These are phyloP conservation scores for Caloboletus firmus DNA, from an alignment of 1,284 basidiomycete genomes.

Conservation along the genomic window DNA sequence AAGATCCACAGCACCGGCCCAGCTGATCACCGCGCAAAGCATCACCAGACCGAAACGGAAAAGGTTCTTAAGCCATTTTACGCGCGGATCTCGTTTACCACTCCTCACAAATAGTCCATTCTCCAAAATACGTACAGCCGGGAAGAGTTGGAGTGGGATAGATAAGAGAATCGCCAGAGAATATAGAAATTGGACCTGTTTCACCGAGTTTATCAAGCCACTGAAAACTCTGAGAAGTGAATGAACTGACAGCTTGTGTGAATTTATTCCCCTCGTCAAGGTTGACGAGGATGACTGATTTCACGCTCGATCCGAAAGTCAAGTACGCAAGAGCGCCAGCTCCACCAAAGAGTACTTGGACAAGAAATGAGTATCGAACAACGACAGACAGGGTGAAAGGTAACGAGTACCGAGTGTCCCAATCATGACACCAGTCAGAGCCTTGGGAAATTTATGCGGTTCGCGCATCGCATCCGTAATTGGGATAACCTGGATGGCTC, in stretches of 20 bases:
- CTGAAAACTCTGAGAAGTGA: slow-evolving; percentile 8
- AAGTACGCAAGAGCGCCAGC: slow-evolving; percentile 89
- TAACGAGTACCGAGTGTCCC: slow-evolving; percentile 59
- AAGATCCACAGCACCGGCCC: slow-evolving; percentile 84
- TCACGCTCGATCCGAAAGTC: slow-evolving; percentile 84
- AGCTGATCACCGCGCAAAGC: slow-evolving; percentile 76
- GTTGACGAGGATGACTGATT: slow-evolving; percentile 96
- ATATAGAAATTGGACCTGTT: slow-evolving; percentile 79
- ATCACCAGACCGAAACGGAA: slow-evolving; percentile 82
- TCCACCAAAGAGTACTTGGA: slow-evolving; percentile 79
- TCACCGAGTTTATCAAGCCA: background rate
- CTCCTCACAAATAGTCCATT: slow-evolving; percentile 92
- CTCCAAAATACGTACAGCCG: slow-evolving; percentile 95
- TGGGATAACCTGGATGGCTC: slow-evolving; percentile 69
- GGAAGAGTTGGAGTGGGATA: slow-evolving; percentile 95
- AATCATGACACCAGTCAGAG: slow-evolving; percentile 89
- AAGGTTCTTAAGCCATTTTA: slow-evolving; percentile 92
- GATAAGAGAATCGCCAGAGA: slow-evolving; percentile 94
- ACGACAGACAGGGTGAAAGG: slow-evolving; percentile 1
- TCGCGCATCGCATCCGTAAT: slow-evolving; percentile 97
- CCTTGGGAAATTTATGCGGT: slow-evolving; percentile 89
- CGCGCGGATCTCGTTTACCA: slow-evolving; percentile 68
- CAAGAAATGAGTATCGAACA: slow-evolving; percentile 12
- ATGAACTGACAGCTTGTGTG: slow-evolving; percentile 74
- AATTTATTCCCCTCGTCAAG: slow-evolving; percentile 83